Evolutionary conservation across 371 early-diverging fungal species (phyloP).

Genomic region (Mortierella sp.): DNA sequence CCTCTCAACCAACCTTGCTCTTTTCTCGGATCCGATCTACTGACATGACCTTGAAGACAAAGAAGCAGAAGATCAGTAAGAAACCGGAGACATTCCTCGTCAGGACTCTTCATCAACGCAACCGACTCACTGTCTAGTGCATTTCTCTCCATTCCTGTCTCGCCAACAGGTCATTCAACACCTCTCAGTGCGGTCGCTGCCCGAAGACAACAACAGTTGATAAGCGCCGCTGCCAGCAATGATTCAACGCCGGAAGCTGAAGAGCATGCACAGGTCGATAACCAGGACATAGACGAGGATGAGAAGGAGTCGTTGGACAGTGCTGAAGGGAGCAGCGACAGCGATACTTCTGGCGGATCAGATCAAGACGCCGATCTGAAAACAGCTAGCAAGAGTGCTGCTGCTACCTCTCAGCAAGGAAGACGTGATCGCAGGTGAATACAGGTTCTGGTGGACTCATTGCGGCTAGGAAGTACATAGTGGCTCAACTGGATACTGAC

Average conservation of each 20-base stretch:
- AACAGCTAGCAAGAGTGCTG: not conserved
- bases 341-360: not conserved
- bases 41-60: constrained; percentile 34
- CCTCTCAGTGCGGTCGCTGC: constrained; percentile 48
- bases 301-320: constrained; percentile 40
- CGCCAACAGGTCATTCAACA: constrained; percentile 12
- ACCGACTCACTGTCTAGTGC: not conserved
- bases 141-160: constrained; percentile 1
- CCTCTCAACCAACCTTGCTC: too few relatives aligned
- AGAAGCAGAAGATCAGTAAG: constrained; percentile 43
- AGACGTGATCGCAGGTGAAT: constrained; percentile 47
- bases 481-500: not conserved
- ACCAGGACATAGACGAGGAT: constrained; percentile 34
- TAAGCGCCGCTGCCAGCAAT: constrained; percentile 5
- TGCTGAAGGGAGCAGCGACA: constrained; percentile 10
- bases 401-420: constrained; percentile 8
- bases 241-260: constrained; percentile 22
- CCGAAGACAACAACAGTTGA: constrained; percentile 30
- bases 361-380: constrained; percentile 3
- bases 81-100: not conserved
- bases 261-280: constrained; percentile 33
- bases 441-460: too few relatives aligned
- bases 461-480: not conserved
- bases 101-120: constrained; percentile 3
- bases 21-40: too few relatives aligned